Conservation (phyloP, 306 rosid genomes). For the Glycyrrhiza uralensis region DNA sequence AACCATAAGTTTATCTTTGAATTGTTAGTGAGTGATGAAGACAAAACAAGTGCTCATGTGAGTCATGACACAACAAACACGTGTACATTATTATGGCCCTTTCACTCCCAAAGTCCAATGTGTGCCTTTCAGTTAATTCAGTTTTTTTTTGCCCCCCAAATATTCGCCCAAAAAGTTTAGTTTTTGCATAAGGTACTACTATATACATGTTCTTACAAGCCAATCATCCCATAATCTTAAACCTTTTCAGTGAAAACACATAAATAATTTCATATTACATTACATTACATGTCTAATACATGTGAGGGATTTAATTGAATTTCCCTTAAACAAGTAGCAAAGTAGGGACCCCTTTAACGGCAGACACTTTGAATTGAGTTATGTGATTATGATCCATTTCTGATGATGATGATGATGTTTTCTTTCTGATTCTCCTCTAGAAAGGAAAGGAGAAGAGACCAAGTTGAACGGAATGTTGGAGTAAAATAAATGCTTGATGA, state of each 20-base stretch:
- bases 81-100: slow-evolving; percentile 19
- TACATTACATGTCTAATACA: not conserved
- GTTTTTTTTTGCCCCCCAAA: not conserved
- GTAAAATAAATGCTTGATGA: slow-evolving; percentile 18
- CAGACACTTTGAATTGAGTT: not conserved
- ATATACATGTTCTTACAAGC: not conserved
- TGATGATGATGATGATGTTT: not conserved
- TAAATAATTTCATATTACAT: not conserved
- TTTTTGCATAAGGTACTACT: not conserved
- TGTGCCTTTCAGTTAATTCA: slow-evolving; percentile 34
- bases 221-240: not conserved
- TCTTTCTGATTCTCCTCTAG: not conserved
- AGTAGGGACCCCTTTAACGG: too few species aligned
- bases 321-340: not conserved
- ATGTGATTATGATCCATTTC: not conserved
- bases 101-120: not conserved
- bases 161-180: not conserved
- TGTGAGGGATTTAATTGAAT: not conserved
- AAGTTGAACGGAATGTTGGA: not conserved
- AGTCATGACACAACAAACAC: slow-evolving; percentile 26
- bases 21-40: slow-evolving; percentile 22
- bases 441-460: not conserved
- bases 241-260: not conserved
- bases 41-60: slow-evolving; percentile 24
- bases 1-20: slow-evolving; percentile 33